Evolutionary conservation across 306 rosid genomes (phyloP), one percentile per base, ranked within the genome.

Genomic region (Dryas octopetala): DNA sequence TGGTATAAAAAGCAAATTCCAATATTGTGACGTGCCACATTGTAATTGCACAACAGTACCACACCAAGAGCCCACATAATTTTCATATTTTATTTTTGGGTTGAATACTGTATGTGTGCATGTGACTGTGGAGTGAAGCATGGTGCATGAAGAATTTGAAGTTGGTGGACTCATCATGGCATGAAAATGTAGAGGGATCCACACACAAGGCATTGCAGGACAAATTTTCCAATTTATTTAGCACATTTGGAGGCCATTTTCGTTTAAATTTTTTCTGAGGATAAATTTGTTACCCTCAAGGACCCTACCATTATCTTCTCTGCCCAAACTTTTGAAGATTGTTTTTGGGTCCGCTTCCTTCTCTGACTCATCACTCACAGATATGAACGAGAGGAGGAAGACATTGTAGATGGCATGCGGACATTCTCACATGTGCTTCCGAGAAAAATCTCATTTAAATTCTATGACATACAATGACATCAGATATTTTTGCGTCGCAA

Each of bases 241-340:
- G 38, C 9, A 77, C 62, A 52, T 14, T 14, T 50, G 75, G 50
- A 55, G 72, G 82, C 85, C 84, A 80, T 78, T 82, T 75, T 73
- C 66, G 55, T 78, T 67, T 54, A 73, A 26, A 17, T 23, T 68
- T 46, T 74, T 80, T 72, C 77, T 49, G 48, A 19, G n/a, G 58
- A 83, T 82, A 46, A 70, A 79, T 57, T 77, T 83, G 75, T 67
- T 51, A 19, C 55, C 62, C 85, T 61, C 55, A 9, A 79, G 6
- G 87, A 79, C 87, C 91, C 90, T 79, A 92, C 87, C 89, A 84
- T 79, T 74, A 77, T 78, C 87, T 86, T 52, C 68, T 66, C 62
- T 78, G 74, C 83, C 53, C n/a, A 32, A 28, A 47, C 7, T 7
- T 52, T 76, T 54, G 72, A 65, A 9, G 10, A 44, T 44, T 23